Percentiles rank a stretch among this genome's conserved stretches.
Conservation (phyloP, 106 monocot genomes). For the Iris macrosiphon region DNA sequence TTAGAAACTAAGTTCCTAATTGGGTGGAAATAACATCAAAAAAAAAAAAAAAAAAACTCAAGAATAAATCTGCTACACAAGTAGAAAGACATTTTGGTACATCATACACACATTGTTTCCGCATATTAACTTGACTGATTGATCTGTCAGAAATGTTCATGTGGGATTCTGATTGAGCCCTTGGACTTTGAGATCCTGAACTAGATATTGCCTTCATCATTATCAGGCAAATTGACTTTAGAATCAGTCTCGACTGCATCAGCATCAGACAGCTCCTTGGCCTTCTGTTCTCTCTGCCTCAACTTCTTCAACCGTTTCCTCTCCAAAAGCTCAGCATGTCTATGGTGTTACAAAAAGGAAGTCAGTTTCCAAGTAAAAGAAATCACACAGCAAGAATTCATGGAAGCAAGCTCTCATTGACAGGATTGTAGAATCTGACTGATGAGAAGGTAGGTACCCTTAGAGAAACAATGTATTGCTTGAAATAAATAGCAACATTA, state of each 20-base stretch:
- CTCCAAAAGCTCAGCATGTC: conserved; percentile 42
- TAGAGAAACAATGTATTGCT: too few species aligned
- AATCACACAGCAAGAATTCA: too few species aligned
- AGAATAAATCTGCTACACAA: too few species aligned
- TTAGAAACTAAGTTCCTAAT: too few species aligned
- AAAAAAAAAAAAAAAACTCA: too few species aligned
- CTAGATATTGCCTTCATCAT: background rate
- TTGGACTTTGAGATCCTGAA: conserved; percentile 23
- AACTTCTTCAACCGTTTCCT: conserved; percentile 49
- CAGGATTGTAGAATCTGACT: too few species aligned
- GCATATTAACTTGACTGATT: background rate
- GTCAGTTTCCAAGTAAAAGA: conserved; percentile 1
- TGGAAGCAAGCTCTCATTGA: too few species aligned
- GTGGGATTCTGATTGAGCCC: conserved; percentile 20
- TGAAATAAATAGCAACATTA: too few species aligned
- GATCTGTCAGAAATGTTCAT: conserved; percentile 10
- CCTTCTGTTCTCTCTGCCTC: conserved; percentile 39
- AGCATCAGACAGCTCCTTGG: conserved; percentile 16
- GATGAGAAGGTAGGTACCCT: too few species aligned
- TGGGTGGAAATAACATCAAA: too few species aligned
- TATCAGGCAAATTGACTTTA: conserved; percentile 1
- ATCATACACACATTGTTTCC: too few species aligned
- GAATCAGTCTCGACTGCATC: conserved; percentile 12
- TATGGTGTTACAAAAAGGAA: conserved; percentile 9
- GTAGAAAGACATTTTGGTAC: too few species aligned